Percentiles rank a stretch among this genome's conserved stretches.
These are phyloP conservation scores for Microbotryum silenes-acaulis DNA, from an alignment of 1,284 basidiomycete genomes.

Conservation along the genomic window DNA sequence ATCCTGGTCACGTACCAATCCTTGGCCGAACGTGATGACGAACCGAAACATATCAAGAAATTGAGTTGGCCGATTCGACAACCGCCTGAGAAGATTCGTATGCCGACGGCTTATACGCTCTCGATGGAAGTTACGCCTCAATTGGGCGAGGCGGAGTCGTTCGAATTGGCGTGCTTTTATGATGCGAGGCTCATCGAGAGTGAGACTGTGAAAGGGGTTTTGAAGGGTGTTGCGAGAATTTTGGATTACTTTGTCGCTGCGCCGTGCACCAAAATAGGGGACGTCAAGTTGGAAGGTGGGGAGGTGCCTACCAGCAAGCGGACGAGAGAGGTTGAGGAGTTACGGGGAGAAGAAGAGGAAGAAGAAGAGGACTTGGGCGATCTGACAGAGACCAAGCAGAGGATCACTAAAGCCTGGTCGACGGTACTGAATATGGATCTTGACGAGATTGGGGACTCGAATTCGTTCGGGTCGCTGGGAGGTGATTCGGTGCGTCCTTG, in stretches of 20 bases:
- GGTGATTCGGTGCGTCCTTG: conserved; percentile 32
- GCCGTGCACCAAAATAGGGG: conserved; percentile 10
- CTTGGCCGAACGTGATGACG: conserved; percentile 24
- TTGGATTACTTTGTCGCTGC: conserved; percentile 21
- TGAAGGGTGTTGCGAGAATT: conserved; percentile 11
- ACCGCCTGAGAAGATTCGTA: conserved; percentile 30
- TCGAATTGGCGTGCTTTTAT: conserved; percentile 31
- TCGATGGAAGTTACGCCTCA: conserved; percentile 31
- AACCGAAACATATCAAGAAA: background rate
- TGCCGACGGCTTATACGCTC: conserved; percentile 34
- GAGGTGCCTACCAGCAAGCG: background rate
- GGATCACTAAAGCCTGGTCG: conserved; percentile 22
- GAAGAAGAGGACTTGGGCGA: background rate
- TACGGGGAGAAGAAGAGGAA: background rate
- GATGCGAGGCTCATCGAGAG: conserved; percentile 14
- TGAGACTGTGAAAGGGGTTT: conserved; percentile 10
- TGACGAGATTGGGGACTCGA: conserved; percentile 4
- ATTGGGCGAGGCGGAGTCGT: conserved; percentile 10
- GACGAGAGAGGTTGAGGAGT: background rate
- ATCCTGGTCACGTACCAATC: conserved; percentile 33
- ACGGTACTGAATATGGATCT: conserved; percentile 15
- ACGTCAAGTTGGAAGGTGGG: conserved; percentile 1
- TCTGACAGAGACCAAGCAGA: background rate
- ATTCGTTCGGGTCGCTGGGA: conserved; percentile 30
- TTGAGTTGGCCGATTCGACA: conserved; percentile 25